Percentiles rank a stretch among this genome's conserved stretches.
phyloP scores from a whole-genome alignment of 495 filamentous ascomycete genomes.

The Diplogelasinospora grovesii region DNA sequence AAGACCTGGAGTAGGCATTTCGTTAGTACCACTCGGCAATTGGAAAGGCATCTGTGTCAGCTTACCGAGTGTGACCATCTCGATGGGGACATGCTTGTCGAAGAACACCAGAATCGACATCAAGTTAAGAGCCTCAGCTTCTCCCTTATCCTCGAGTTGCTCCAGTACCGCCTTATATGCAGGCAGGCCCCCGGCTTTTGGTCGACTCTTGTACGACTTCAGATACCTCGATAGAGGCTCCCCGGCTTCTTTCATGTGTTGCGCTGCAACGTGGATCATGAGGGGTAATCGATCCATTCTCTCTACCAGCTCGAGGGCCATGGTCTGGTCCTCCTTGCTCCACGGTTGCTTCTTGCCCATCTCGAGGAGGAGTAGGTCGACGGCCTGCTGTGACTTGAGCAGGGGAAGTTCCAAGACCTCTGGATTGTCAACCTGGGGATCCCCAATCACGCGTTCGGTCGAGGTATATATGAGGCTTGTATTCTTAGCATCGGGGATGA shows the following conservation, averaged over 20 bases:
- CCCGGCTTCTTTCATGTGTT: conserved; percentile 62
- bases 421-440: conserved; percentile 67
- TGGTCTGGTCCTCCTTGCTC: conserved; percentile 49
- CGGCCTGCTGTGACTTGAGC: conserved; percentile 45
- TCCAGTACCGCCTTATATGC: conserved; percentile 67
- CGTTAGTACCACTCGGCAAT: conserved; percentile 2
- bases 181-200: conserved; percentile 56
- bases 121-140: conserved; percentile 59
- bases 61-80: conserved; percentile 61
- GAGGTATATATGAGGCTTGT: conserved; percentile 76
- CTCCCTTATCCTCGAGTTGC: conserved; percentile 54
- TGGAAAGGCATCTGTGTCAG: too few relatives aligned
- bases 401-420: conserved; percentile 58
- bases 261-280: conserved; percentile 72
- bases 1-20: conserved; percentile 25
- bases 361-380: conserved; percentile 41
- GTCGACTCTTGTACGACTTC: conserved; percentile 58
- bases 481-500: conserved; percentile 61
- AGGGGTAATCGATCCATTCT: conserved; percentile 67
- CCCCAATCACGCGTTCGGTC: conserved; percentile 58
- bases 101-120: conserved; percentile 72
- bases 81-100: conserved; percentile 66
- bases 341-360: conserved; percentile 53
- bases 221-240: conserved; percentile 67
- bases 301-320: conserved; percentile 60